These are phyloP conservation scores for Pleurotus sapidus DNA, from an alignment of 768 basidiomycete species.

Conservation along the genomic window DNA sequence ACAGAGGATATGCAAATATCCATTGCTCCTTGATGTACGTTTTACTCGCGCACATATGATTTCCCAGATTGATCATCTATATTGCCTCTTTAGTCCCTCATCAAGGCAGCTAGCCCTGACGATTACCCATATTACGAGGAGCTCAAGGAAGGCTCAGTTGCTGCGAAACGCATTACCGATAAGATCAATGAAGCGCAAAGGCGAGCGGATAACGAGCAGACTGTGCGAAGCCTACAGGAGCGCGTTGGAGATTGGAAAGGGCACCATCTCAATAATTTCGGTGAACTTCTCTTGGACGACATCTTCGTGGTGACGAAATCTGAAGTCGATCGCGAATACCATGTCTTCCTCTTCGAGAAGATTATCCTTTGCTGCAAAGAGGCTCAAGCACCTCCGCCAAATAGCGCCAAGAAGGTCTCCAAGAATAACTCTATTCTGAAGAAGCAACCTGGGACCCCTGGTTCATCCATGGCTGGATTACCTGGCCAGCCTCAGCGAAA, in stretches of 20 bases:
- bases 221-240: slow-evolving; percentile 78
- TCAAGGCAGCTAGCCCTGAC: slow-evolving; percentile 63
- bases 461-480: slow-evolving; percentile 46
- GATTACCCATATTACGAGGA: slow-evolving; percentile 77
- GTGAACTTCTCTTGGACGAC: slow-evolving; percentile 91
- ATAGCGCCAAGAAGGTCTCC: slow-evolving; percentile 61
- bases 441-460: slow-evolving; percentile 61
- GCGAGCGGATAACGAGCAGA: slow-evolving; percentile 86
- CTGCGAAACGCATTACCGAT: slow-evolving; percentile 91
- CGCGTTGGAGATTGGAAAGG: slow-evolving; percentile 99
- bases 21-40: slow-evolving; percentile 85
- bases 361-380: slow-evolving; percentile 99
- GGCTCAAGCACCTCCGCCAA: slow-evolving; percentile 54
- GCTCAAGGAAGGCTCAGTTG: slow-evolving; percentile 77
- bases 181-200: slow-evolving; percentile 96
- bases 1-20: slow-evolving; percentile 98
- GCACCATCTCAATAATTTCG: slow-evolving; percentile 92
- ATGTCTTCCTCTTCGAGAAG: slow-evolving; percentile 98
- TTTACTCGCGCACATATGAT: slow-evolving; percentile 6
- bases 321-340: slow-evolving; percentile 95
- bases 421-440: slow-evolving; percentile 91
- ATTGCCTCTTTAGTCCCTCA: slow-evolving; percentile 51
- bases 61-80: slow-evolving; percentile 9
- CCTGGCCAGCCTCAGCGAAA: slow-evolving; percentile 64
- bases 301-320: slow-evolving; percentile 95